These are phyloP conservation scores for Saitozyma sp. DNA, from an alignment of 768 basidiomycete genomes.

Conservation along the genomic window DNA sequence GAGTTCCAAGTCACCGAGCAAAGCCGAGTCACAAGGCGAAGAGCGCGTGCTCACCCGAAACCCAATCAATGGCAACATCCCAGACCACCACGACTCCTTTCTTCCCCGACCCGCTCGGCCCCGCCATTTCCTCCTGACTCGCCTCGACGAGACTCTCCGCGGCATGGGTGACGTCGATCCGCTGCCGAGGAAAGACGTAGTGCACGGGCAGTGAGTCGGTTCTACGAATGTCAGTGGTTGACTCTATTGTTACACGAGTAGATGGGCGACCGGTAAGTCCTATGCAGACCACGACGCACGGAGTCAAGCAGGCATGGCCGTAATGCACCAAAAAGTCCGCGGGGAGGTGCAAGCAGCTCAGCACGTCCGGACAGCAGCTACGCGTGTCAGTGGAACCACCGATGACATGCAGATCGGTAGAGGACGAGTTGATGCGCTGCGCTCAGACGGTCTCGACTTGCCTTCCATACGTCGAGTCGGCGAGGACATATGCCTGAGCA, in stretches of 20 bases:
- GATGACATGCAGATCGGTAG: neutral
- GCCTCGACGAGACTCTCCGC: slow-evolving; percentile 20
- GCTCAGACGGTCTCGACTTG: slow-evolving; percentile 47
- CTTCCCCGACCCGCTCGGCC: slow-evolving; percentile 8
- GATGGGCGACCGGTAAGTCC: neutral
- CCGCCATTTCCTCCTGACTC: slow-evolving; percentile 23
- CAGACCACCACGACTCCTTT: slow-evolving; percentile 63
- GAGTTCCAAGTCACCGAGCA: neutral
- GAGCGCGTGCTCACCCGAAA: slow-evolving; percentile 57
- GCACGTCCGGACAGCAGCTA: slow-evolving; percentile 96
- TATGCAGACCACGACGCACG: slow-evolving; percentile 58
- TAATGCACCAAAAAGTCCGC: slow-evolving; percentile 92
- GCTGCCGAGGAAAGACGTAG: slow-evolving; percentile 81
- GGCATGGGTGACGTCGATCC: slow-evolving; percentile 58
- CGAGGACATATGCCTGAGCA: slow-evolving; percentile 81
- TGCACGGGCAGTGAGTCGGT: slow-evolving; percentile 83
- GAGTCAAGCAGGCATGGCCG: slow-evolving; percentile 92
- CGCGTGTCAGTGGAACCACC: neutral
- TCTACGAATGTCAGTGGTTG: slow-evolving; percentile 54
- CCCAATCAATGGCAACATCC: slow-evolving; percentile 76
- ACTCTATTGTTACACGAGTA: neutral
- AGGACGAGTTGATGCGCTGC: too few relatives aligned
- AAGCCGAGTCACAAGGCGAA: neutral
- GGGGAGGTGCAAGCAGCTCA: slow-evolving; percentile 89
- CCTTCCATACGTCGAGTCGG: slow-evolving; percentile 98